Evolutionary conservation across 2,329 filamentous ascomycete species (phyloP).

Genomic region (Monosporascus sp.): DNA sequence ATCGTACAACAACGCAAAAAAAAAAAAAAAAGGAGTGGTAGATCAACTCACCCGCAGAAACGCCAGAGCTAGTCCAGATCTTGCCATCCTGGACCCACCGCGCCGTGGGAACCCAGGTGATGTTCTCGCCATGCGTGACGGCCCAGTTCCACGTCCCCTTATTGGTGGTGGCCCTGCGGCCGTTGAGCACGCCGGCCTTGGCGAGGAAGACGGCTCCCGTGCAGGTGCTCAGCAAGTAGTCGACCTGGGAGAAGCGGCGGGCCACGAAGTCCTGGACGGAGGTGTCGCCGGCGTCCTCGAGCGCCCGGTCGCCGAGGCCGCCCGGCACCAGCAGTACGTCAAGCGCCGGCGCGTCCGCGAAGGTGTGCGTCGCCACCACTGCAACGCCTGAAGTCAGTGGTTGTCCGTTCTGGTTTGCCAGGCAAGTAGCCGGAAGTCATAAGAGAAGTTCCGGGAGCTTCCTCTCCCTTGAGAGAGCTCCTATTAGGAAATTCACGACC

Average conservation of each 20-base stretch:
- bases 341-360: constrained; percentile 22
- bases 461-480: too few species aligned
- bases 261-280: constrained; percentile 36
- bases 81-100: constrained; percentile 57
- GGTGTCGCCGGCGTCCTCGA: constrained; percentile 7
- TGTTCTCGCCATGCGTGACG: constrained; percentile 33
- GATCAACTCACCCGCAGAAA: constrained; percentile 40
- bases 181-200: constrained; percentile 49
- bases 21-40: constrained; percentile 1
- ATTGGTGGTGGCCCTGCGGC: constrained; percentile 54
- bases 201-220: constrained; percentile 53
- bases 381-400: too few species aligned
- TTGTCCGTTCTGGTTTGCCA: too few species aligned
- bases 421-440: too few species aligned
- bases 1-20: too few species aligned
- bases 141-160: constrained; percentile 46
- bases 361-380: constrained; percentile 30
- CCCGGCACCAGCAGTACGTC: constrained; percentile 36
- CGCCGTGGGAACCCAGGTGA: constrained; percentile 50
- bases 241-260: constrained; percentile 34
- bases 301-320: constrained; percentile 26
- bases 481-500: too few species aligned
- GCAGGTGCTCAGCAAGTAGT: constrained; percentile 56
- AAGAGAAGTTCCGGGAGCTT: too few species aligned
- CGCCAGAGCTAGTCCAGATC: constrained; percentile 56